phyloP scores from a whole-genome alignment of 768 basidiomycete genomes.

The Brasilioporus rufonigricans region DNA sequence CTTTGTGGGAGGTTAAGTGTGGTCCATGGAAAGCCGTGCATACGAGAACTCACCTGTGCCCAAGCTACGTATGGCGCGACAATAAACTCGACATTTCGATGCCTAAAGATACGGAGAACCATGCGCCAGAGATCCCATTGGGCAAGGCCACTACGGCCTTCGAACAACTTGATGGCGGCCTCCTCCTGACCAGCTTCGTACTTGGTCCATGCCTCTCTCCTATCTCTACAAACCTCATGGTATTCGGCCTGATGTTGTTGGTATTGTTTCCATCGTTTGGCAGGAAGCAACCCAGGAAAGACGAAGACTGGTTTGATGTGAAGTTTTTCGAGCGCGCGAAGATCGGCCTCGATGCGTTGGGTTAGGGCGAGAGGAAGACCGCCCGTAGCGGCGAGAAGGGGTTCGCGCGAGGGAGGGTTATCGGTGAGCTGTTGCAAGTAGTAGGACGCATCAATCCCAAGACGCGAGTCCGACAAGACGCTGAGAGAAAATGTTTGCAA shows the following conservation, averaged over 20 bases:
- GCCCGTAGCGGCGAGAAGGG: constrained; percentile 91
- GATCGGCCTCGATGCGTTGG: constrained; percentile 85
- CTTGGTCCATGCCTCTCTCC: constrained; percentile 86
- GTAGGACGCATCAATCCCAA: constrained; percentile 94
- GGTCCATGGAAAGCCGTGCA: background rate
- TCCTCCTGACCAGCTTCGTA: constrained; percentile 94
- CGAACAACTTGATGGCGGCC: constrained; percentile 81
- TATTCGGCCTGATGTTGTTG: constrained; percentile 55
- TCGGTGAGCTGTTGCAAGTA: constrained; percentile 83
- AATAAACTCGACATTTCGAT: constrained; percentile 93
- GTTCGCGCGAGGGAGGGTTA: constrained; percentile 76
- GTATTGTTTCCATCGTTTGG: constrained; percentile 60
- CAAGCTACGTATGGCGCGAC: constrained; percentile 94
- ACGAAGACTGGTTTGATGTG: constrained; percentile 99
- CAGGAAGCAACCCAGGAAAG: constrained; percentile 84
- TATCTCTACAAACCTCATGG: constrained; percentile 68
- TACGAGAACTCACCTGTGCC: constrained; percentile 74
- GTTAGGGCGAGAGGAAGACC: constrained; percentile 89
- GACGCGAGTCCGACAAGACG: constrained; percentile 83
- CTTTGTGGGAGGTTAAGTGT: constrained; percentile 43
- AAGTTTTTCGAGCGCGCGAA: constrained; percentile 85
- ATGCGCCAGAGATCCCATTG: constrained; percentile 96
- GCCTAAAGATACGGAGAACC: constrained; percentile 88
- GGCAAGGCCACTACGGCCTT: constrained; percentile 63
- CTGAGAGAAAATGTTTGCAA: constrained; percentile 77